Evolutionary conservation across 2,329 filamentous ascomycete genomes (phyloP), one percentile per base, ranked within the genome.

Genomic region (Parafenestella ontariensis): DNA sequence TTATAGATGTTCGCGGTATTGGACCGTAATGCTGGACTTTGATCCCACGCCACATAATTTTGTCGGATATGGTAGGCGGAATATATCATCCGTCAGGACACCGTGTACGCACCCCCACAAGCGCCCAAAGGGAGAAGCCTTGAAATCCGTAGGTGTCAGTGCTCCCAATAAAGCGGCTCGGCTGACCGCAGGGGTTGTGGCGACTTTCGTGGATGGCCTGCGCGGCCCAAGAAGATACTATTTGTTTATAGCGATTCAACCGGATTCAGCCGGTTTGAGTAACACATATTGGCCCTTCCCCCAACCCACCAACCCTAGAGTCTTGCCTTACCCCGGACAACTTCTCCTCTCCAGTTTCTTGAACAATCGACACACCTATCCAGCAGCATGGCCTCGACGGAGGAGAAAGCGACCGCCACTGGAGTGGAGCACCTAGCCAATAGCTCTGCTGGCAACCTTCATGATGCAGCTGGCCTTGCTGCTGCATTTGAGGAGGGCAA

Each of bases 401-500:
- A 23, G 42, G 56, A 64, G 46, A 66, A 66, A 41, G n/a, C 51
- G 9, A 55, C 29, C 24, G 49, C 51, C 15, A 48, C 49, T 26
- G 47, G 48, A 20, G n/a, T 56, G 11, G 63, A 63, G 52, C 49
- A 52, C 10, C 42, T 47, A 11, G 58, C 59, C 41, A 50, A 63
- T 28, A 56, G 34, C 21, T 64, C 59, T 1, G 33, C 37, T 4
- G 55, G 46, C 28, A 46, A 57, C 39, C n/a, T 37, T 3, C 9
- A 37, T 20, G n/a, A 37, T 37, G 20, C 34, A 21, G 40, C 48
- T n/a, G 31, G 48, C 28, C 55, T 53, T 44, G 58, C 58, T 15
- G 43, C 61, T n/a, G 61, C 63, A 17, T 59, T 58, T 31, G 63
- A 66, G 42, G 61, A 63, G 33, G 61, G 63, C 39, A 62, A 62